Base-by-base conservation (phyloP, 371 early-diverging fungal species). In the Mucor plumbeus region DNA sequence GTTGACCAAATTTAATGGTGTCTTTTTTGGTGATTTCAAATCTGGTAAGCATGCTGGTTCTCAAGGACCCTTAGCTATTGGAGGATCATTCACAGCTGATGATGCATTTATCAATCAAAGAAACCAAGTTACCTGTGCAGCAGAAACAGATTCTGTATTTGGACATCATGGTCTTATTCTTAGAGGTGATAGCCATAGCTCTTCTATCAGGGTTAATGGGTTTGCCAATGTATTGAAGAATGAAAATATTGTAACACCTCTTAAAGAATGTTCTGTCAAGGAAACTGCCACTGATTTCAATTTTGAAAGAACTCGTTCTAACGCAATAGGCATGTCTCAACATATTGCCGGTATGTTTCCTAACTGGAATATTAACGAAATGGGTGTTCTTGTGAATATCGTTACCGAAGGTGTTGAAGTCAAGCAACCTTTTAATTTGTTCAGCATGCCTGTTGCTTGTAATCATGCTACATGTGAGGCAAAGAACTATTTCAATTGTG, bases 11-110 rank as follows among this genome's bases (percentile, higher is more conserved):
- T 68, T 68, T 17, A 63, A 63, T 39, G 68, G 57, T 34, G 48
- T 68, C 26, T 57, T 68, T 19, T 68, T 68, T 53, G 47, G 58
- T 10, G 68, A 68, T 19, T 68, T 63, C 58, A 48, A 26, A 34
- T 38, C 68, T 11, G 63, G 59, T 14, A 63, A 48, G 33, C 26
- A 58, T 11, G 44, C 31, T 9, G 48, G 47, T 3, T 54, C 62
- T 8, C 41, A 56, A 58, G 68, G 68, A 4, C 68, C 68, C n/a
- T 48, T 68, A 5, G 63, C 68, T 7, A 47, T 68, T 34, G 63
- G 59, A 14, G 68, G 68, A 40, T 62, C 63, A 0, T 48, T 68
- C 11, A 63, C 7, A 17, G 57, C 50, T 31, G 59, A 62, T 13
- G 19, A 50, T 50, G 63, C 68, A 10, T n/a, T 41, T 13, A 50